Base-by-base conservation (phyloP, 768 basidiomycete genomes). In the Lyophyllum decastes region DNA sequence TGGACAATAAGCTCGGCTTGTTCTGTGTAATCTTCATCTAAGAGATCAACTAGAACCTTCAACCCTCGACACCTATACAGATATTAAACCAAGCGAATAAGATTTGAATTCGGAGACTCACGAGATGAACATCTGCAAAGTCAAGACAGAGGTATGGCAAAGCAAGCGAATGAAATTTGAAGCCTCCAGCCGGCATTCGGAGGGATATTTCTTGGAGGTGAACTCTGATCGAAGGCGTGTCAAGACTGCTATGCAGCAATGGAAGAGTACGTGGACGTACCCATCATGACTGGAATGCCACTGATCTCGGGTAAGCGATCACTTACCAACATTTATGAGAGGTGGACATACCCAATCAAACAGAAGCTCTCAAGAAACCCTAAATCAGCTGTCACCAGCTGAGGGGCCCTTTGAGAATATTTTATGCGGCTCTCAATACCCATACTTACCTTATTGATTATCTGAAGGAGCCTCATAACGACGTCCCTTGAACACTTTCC, bases 41-140 rank as follows among this genome's bases (percentile, higher is more conserved):
- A 82, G 52, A 98, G 88, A 64, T 98, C 95, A 4, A 98, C 96
- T 0, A 99, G 82, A 26, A 95, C 92, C 66, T 92, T 91, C 52
- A 99, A 79, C 4, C 97, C 97, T 21, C 96, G 95, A 68, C 96
- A 99, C 17, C 93, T 96, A 59, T 1, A 49, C 38, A 47, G 14
- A 24, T 41, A 14, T 55, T 9, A 61, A 48, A 17, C 22, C 54
- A 21, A 12, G 14, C 54, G 55, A 14, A 27, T 9, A 24, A n/a
- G 14, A 10, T n/a, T 44, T 22, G 21, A 34, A 2, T 19, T 6
- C 17, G n/a, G 19, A 1, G 22, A 85, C 93, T 57, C 68, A 95
- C 94, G 94, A 92, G 60, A 98, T 97, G 75, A 98, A 98, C 96
- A 98, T 98, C 68, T 98, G 96, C 38, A 98, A 75, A 1, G 96